Evolutionary conservation across 2,329 filamentous ascomycete genomes (phyloP).

Genomic region (Rugonectria rugulosa): DNA sequence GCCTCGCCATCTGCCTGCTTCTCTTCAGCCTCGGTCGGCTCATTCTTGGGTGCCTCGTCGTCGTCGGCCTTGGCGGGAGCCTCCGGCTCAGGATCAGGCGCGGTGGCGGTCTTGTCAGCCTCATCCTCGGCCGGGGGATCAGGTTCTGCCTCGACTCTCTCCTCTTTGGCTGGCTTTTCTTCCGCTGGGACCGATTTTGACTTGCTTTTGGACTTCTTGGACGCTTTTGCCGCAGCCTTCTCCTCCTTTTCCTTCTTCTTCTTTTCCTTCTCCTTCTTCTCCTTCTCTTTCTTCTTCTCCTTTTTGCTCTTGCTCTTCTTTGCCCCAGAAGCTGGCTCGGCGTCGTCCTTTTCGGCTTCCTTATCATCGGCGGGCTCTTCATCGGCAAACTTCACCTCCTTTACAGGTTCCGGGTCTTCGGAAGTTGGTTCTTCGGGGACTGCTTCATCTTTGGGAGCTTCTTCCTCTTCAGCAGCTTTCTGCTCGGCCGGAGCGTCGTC

Average conservation of each 20-base stretch:
- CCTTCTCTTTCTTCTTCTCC: slow-evolving; percentile 25
- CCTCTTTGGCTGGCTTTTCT: slow-evolving; percentile 2
- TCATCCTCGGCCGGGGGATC: neutral
- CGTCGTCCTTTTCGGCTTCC: slow-evolving; percentile 16
- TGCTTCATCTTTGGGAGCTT: slow-evolving; percentile 11
- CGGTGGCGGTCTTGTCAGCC: neutral
- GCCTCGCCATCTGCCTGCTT: neutral
- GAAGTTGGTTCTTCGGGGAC: slow-evolving; percentile 7
- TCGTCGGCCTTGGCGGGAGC: neutral
- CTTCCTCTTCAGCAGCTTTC: slow-evolving; percentile 4
- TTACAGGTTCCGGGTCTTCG: neutral
- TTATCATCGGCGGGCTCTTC: slow-evolving; percentile 2
- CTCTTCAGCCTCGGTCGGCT: neutral
- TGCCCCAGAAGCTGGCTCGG: slow-evolving; percentile 11
- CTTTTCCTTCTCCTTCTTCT: neutral
- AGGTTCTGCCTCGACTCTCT: neutral
- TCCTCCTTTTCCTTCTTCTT: slow-evolving; percentile 64
- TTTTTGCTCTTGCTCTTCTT: slow-evolving; percentile 32
- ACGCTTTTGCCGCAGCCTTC: neutral
- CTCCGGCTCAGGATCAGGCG: neutral
- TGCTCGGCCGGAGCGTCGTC: slow-evolving; percentile 13
- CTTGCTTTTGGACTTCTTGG: neutral
- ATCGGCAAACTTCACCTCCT: slow-evolving; percentile 2
- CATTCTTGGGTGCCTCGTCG: neutral
- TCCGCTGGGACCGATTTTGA: neutral